Percentiles rank a stretch among this genome's conserved stretches.
phyloP scores from a whole-genome alignment of 1,284 basidiomycete genomes.

The Irpex sp. region DNA sequence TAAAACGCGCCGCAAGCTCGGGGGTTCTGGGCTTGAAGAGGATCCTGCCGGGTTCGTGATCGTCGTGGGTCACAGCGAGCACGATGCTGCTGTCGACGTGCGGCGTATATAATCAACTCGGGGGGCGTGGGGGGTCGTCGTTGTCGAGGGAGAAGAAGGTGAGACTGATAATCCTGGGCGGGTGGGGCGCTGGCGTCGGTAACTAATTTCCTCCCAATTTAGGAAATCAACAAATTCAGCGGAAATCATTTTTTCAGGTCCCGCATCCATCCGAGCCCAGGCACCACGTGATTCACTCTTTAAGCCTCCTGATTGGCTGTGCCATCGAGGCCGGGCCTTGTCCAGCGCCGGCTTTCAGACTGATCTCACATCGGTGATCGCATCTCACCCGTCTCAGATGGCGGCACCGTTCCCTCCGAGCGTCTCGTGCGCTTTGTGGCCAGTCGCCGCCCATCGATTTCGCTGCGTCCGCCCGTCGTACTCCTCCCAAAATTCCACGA shows the following conservation, averaged over 20 bases:
- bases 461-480: too few species aligned
- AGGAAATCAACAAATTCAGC: neutral
- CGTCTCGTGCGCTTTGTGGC: too few species aligned
- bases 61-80: neutral
- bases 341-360: too few species aligned
- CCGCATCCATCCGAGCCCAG: neutral
- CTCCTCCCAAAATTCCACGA: too few species aligned
- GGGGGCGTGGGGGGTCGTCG: neutral
- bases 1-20: constrained; percentile 12
- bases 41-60: neutral
- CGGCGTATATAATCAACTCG: neutral
- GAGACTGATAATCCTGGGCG: neutral
- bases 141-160: neutral
- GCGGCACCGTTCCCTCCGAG: too few species aligned
- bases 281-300: neutral
- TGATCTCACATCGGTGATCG: too few species aligned
- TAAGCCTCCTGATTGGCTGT: neutral
- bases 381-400: too few species aligned
- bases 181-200: neutral
- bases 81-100: neutral
- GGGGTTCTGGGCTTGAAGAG: neutral
- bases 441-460: too few species aligned
- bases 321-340: too few species aligned
- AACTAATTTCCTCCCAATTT: neutral
- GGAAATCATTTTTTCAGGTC: neutral